Evolutionary conservation across 2,329 filamentous ascomycete genomes (phyloP), one percentile per base, ranked within the genome.

Genomic region (Botrytis elliptica): DNA sequence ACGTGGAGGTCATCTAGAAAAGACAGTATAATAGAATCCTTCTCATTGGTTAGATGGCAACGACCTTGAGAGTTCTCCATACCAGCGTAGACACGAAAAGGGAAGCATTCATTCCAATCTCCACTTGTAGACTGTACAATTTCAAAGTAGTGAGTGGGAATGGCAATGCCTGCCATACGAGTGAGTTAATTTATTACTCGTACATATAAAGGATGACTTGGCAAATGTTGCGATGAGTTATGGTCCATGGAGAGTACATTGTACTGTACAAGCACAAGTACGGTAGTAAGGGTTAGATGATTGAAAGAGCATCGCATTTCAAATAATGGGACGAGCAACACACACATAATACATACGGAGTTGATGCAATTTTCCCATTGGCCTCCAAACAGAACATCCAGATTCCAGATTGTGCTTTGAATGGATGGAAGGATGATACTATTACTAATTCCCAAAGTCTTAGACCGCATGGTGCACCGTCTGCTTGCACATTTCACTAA

Each of bases 381-480:
- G 65, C 14, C n/a, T 52, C n/a, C 12, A 3, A 55, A 57, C 6
- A 4, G 36, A 40, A 67, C 44, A 67, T 67, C n/a, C 33, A 38
- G 18, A 66, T 66, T 33, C 14, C 33, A 38, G 18, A 66, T 66
- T 33, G 44, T 38, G 18, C 4, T 18, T 66, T 66, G 14, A 52
- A 38, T 66, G 22, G 64, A 25, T 67, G 46, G 18, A 38, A 68
- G 20, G 8, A 29, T 40, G 46, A 68, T 68, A 29, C 46, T 55
- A 57, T 68, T 57, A 55, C 49, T n/a, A 57, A 68, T 57, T 40
- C 36, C 8, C 49, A 25, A 42, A 20, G 25, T 25, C 66, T 38
- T 52, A 42, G 66, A 68, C 49, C 49, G 57, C 36, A 57, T 33
- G 18, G 49, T 68, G 49, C 66, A 42, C 66, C 64, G 36, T 68